These are phyloP conservation scores for Sugiyamaella paludigena DNA, from an alignment of 1,139 yeast species.

Conservation along the genomic window DNA sequence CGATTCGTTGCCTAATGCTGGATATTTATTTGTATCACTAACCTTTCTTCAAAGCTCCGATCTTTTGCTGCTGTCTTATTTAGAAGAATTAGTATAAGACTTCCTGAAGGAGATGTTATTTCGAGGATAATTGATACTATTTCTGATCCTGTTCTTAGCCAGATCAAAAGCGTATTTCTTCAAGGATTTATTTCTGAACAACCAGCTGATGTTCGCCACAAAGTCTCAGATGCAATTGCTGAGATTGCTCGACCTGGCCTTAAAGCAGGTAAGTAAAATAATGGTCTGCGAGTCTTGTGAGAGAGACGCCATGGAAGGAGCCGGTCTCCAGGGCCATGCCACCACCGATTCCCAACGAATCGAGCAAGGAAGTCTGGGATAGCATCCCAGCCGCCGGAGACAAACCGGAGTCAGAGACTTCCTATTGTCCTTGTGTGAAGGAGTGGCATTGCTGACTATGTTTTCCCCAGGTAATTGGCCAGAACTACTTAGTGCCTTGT, in stretches of 20 bases:
- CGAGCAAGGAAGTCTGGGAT: too few species aligned
- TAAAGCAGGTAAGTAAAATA: conserved; percentile 18
- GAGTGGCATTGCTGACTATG: conserved; percentile 41
- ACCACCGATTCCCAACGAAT: too few species aligned
- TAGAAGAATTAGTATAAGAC: conserved; percentile 78
- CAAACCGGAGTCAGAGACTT: too few species aligned
- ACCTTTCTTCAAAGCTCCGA: conserved; percentile 28
- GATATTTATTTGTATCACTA: conserved; percentile 4
- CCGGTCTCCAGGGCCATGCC: too few species aligned
- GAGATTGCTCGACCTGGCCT: conserved; percentile 61
- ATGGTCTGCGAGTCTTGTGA: neutral
- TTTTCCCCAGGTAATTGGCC: conserved; percentile 54
- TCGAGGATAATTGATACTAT: conserved; percentile 77
- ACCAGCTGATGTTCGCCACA: conserved; percentile 76
- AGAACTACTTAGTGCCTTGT: conserved; percentile 70
- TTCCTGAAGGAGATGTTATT: conserved; percentile 64
- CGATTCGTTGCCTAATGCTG: too few species aligned
- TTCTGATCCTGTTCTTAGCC: conserved; percentile 54
- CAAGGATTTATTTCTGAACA: conserved; percentile 69
- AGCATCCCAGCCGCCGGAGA: too few species aligned
- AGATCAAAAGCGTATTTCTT: conserved; percentile 64
- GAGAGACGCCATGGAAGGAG: too few species aligned
- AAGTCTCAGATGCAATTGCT: conserved; percentile 89
- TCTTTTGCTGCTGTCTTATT: conserved; percentile 84
- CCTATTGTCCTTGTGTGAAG: neutral